Evolutionary conservation across 1,139 yeast species (phyloP), one percentile per base, ranked within the genome.

Genomic region (Diutina neorugosa): DNA sequence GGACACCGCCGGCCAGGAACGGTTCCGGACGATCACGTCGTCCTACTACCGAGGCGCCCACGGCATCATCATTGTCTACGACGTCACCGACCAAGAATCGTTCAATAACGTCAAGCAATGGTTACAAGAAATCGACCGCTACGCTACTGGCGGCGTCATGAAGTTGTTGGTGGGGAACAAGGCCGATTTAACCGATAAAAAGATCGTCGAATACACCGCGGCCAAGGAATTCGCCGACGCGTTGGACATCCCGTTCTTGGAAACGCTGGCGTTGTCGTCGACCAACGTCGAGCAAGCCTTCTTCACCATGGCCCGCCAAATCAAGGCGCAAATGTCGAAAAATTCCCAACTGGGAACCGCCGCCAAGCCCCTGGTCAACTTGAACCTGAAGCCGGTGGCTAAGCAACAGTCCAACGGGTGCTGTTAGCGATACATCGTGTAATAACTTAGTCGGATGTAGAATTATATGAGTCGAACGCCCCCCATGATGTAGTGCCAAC

Each of bases 1-100:
- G 98, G 98, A 93, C 68, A 93, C 98, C 53, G 98, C 98, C 8
- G 98, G 98, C 47, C 98, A 93, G 74, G 98, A 93, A 70, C 79
- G 98, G 63, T 93, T 93, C 75, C 83, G 98, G 73, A 93, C 98
- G 55, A 93, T 93, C 73, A 94, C 98, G 11, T 88, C 97, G 14
- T 89, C 98, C 12, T 93, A 94, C 74, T 93, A 93, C 76, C 85
- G 98, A 68, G 98, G 98, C 54, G 97, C 98, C 23, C 98, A 91
- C 65, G 98, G 98, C 58, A 93, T 93, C 69, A 93, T 93, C 64
- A 93, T 93, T 62, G 98, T 93, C 54, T 93, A 93, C 69, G 98
- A 93, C 68, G 98, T 93, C 53, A 94, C 98, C 52, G 98, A 93
- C 70, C 97, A 90, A 72, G 98, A 93, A 68, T 86, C 96, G 52